Evolutionary conservation across 2,329 filamentous ascomycete genomes (phyloP).

Genomic region (Pseudocercospora crystallina): DNA sequence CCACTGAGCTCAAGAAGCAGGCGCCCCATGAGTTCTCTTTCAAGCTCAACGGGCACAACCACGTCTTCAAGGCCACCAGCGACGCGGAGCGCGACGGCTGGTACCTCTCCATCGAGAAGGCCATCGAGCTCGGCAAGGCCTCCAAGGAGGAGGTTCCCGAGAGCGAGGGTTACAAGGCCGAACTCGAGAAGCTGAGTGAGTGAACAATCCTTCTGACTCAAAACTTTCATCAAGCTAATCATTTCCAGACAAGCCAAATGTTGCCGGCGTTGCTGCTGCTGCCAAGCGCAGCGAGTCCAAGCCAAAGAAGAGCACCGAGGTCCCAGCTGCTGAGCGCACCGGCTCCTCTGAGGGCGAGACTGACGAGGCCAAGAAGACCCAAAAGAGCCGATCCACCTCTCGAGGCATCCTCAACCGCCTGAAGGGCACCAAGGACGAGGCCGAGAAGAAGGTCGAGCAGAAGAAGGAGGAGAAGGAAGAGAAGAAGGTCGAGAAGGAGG

Average conservation of each 20-base stretch:
- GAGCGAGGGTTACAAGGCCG: constrained; percentile 85
- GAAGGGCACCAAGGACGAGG: constrained; percentile 62
- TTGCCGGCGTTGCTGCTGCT: constrained; percentile 35
- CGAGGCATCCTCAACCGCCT: constrained; percentile 59
- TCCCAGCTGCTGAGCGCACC: constrained; percentile 38
- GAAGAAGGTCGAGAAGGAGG: constrained; percentile 43
- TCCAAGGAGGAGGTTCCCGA: constrained; percentile 70
- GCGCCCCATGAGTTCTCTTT: constrained; percentile 81
- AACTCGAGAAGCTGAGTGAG: constrained; percentile 69
- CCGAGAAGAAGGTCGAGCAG: constrained; percentile 42
- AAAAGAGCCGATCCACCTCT: constrained; percentile 62
- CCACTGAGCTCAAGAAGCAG: constrained; percentile 71
- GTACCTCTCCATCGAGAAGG: constrained; percentile 79
- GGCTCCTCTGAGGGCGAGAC: constrained; percentile 50
- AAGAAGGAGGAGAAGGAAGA: constrained; percentile 45
- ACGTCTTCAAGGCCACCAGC: constrained; percentile 81
- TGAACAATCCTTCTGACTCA: constrained; percentile 37
- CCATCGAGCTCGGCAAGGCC: constrained; percentile 82
- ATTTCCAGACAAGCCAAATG: constrained; percentile 32
- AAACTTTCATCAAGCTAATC: constrained; percentile 7
- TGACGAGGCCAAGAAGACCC: constrained; percentile 43
- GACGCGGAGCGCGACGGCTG: constrained; percentile 85
- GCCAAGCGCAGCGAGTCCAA: constrained; percentile 38
- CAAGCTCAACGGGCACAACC: constrained; percentile 83
- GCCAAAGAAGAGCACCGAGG: constrained; percentile 51